Evolutionary conservation across 2,329 filamentous ascomycete species (phyloP).

Genomic region (Neofusicoccum kwambonambiense): DNA sequence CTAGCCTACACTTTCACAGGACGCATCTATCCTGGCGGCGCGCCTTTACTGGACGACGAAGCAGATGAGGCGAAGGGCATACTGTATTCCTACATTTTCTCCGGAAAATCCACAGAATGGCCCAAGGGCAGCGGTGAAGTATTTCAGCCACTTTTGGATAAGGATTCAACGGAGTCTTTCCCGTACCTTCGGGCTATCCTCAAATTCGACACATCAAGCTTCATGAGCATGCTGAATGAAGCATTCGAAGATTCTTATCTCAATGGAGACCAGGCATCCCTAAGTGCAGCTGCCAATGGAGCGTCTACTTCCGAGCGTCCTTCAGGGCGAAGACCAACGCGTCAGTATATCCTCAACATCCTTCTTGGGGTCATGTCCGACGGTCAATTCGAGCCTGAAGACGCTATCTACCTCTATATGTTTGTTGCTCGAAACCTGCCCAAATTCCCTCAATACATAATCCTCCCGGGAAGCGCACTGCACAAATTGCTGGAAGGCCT

Average conservation of each 20-base stretch:
- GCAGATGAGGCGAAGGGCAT: constrained; percentile 78
- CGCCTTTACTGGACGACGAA: constrained; percentile 68
- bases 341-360: constrained; percentile 90
- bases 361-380: constrained; percentile 86
- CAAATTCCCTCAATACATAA: constrained; percentile 93
- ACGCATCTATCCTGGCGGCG: constrained; percentile 85
- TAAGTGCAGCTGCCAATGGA: constrained; percentile 47
- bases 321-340: constrained; percentile 58
- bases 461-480: constrained; percentile 82
- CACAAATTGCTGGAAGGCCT: constrained; percentile 78
- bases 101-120: constrained; percentile 74
- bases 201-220: constrained; percentile 85
- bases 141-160: constrained; percentile 53
- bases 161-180: constrained; percentile 66
- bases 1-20: constrained; percentile 88
- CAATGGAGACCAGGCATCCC: constrained; percentile 71
- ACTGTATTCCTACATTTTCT: constrained; percentile 92
- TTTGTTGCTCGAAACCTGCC: constrained; percentile 94
- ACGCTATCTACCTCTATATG: constrained; percentile 96
- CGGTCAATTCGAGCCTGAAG: constrained; percentile 70
- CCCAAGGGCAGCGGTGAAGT: constrained; percentile 62
- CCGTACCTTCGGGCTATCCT: constrained; percentile 82
- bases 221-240: constrained; percentile 93
- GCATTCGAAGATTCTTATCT: constrained; percentile 94
- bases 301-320: constrained; percentile 25